A percentile compares a stretch with the other conserved stretches of the same genome.
Conservation (phyloP, 257 asterid genomes). For the Solanum paucissectum region DNA sequence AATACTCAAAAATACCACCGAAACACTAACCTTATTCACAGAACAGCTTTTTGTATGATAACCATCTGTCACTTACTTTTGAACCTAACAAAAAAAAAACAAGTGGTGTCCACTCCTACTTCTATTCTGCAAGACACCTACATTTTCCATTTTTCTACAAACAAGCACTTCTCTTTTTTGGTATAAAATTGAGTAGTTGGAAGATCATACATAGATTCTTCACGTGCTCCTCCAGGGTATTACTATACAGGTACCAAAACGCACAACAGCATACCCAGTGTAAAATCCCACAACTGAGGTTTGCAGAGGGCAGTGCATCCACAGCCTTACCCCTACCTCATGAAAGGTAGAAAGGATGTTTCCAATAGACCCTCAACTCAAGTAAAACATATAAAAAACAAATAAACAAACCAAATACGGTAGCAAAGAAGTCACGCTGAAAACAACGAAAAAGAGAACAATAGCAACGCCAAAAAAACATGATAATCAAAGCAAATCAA, state of each 20-base stretch:
- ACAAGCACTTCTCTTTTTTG: too few species aligned
- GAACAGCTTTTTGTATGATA: not conserved
- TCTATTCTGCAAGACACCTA: not conserved
- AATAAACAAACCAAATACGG: not conserved
- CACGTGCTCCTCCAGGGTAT: too few species aligned
- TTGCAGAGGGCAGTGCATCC: rapidly evolving
- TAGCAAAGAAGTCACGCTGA: not conserved
- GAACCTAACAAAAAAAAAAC: not conserved
- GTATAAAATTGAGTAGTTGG: too few species aligned
- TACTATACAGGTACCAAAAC: not conserved
- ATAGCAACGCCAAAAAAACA: not conserved
- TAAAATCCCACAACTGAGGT: not conserved
- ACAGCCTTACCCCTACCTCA: not conserved
- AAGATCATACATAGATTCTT: too few species aligned
- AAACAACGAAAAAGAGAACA: not conserved
- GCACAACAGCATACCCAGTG: not conserved
- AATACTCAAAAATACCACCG: too few species aligned
- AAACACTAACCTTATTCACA: too few species aligned
- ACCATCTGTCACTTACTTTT: not conserved
- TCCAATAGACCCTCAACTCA: too few species aligned
- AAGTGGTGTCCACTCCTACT: not conserved
- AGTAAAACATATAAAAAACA: too few species aligned
- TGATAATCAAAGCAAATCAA: not conserved
- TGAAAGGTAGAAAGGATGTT: too few species aligned
- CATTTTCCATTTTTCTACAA: not conserved